Evolutionary conservation across 495 filamentous ascomycete genomes (phyloP), one percentile per base, ranked within the genome.

Genomic region (Durotheca rogersii): DNA sequence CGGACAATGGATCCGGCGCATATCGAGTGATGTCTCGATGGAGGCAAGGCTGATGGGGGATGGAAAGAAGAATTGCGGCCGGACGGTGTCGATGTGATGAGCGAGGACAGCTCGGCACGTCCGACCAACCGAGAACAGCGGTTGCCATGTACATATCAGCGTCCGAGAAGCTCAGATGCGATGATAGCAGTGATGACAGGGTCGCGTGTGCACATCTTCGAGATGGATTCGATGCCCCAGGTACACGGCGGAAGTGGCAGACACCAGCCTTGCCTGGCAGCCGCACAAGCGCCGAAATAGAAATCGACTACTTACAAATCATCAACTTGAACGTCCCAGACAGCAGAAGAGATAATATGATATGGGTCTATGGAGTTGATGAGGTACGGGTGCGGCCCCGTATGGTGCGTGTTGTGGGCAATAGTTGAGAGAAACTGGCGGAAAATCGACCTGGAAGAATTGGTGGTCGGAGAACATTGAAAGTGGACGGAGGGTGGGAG

Each of bases 151-250:
- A 60, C 17, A 57, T 58, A 48, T 38, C 37, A 57, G 49, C 47
- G 42, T 61, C 57, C 18, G 43, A 63, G 41, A 60, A 54, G 59
- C 47, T 56, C 65, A 54, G 58, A 63, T 61, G 51, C 54, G 54
- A 40, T 37, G 32, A 36, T 44, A 55, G 44, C 57, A 41, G 61
- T 51, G 60, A 54, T 64, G 50, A 41, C 63, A 60, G 56, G 68
- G 62, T 69, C 61, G 62, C 67, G 69, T 66, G 67, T 64, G 66
- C 60, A 50, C 43, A 50, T 66, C 53, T 65, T 67, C 55, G 65
- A 61, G 70, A 65, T 61, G 64, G 71, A 61, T 69, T 68, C 56
- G 66, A 68, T 67, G 65, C 65, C 54, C n/a, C 61, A 64, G 65
- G 58, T 52, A 66, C 60, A 51, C 52, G 49, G 47, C 36, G 32